A percentile compares a stretch with the other conserved stretches of the same genome.
phyloP scores from a whole-genome alignment of 345 rosid species.

The Toxicodendron radicans region DNA sequence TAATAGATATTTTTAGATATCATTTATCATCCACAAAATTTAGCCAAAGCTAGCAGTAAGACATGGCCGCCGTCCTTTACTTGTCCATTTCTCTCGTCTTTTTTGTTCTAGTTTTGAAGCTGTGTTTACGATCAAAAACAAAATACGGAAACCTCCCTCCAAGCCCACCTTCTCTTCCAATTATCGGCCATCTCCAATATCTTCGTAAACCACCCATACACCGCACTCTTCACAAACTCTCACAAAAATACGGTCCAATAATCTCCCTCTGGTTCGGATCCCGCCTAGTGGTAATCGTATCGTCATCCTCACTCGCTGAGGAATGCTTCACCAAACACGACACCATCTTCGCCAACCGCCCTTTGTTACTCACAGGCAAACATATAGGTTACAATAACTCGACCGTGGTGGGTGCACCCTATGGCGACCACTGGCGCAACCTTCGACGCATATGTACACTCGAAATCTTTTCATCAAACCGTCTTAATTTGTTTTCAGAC shows the following conservation, averaged over 20 bases:
- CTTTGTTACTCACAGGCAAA: constrained; percentile 15
- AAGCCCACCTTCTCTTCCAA: constrained; percentile 33
- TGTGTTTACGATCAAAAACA: background rate
- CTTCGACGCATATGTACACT: constrained; percentile 32
- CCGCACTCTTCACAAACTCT: constrained; percentile 23
- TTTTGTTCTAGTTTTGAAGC: constrained; percentile 6
- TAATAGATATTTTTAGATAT: too few relatives aligned
- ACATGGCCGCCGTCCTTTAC: background rate
- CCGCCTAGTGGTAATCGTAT: constrained; percentile 25
- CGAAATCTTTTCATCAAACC: constrained; percentile 28
- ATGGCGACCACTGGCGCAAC: constrained; percentile 39
- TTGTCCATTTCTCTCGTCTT: background rate
- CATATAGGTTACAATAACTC: constrained; percentile 29
- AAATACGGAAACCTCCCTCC: constrained; percentile 28
- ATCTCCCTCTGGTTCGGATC: constrained; percentile 31
- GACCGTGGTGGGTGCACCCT: constrained; percentile 17
- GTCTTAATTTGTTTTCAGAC: constrained; percentile 15
- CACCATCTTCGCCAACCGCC: constrained; percentile 35
- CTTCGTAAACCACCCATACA: constrained; percentile 30
- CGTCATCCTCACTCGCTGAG: constrained; percentile 23
- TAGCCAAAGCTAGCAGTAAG: background rate
- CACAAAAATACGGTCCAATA: constrained; percentile 31
- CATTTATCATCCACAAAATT: background rate
- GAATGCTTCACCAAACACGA: constrained; percentile 39
- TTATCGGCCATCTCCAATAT: constrained; percentile 37